Evolutionary conservation across 129 eudicot species (phyloP).

Genomic region (Chrysanthemum makinoi): DNA sequence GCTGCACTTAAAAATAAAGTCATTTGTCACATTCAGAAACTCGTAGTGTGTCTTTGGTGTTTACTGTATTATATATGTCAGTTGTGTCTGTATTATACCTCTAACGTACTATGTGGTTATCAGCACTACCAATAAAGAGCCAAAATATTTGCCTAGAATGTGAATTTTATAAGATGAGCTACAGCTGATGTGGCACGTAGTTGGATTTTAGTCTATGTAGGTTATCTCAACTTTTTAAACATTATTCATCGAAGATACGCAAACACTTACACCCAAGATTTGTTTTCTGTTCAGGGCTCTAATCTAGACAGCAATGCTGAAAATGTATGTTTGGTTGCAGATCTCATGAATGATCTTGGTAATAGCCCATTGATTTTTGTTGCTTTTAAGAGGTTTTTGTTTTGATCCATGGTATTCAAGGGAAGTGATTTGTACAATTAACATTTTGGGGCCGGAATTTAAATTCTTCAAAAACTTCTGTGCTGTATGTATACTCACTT

Average conservation of each 20-base stretch:
- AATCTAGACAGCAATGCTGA: slow-evolving; percentile 94
- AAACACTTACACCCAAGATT: slow-evolving; percentile 12
- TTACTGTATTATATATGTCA: slow-evolving; percentile 4
- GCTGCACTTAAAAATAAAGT: not conserved
- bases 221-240: not conserved
- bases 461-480: not conserved
- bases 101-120: not conserved
- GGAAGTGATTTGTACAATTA: slow-evolving; percentile 5
- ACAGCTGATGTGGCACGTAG: not conserved
- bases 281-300: slow-evolving; percentile 72
- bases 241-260: too few relatives aligned
- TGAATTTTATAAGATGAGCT: not conserved
- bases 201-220: slow-evolving; percentile 4
- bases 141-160: slow-evolving; percentile 1
- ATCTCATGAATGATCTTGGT: slow-evolving; percentile 99
- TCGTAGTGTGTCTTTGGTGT: slow-evolving; percentile 2
- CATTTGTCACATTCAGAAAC: slow-evolving; percentile 5
- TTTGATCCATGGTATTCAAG: not conserved
- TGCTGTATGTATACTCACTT: not conserved
- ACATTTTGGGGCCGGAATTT: not conserved
- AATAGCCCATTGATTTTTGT: slow-evolving; percentile 22
- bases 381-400: slow-evolving; percentile 1
- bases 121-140: not conserved
- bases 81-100: slow-evolving; percentile 9
- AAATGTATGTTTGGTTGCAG: slow-evolving; percentile 99